A percentile compares a stretch with the other conserved stretches of the same genome.
These are phyloP conservation scores for Vaccinium macrocarpon DNA, from an alignment of 148 eudicot genomes.

Conservation along the genomic window DNA sequence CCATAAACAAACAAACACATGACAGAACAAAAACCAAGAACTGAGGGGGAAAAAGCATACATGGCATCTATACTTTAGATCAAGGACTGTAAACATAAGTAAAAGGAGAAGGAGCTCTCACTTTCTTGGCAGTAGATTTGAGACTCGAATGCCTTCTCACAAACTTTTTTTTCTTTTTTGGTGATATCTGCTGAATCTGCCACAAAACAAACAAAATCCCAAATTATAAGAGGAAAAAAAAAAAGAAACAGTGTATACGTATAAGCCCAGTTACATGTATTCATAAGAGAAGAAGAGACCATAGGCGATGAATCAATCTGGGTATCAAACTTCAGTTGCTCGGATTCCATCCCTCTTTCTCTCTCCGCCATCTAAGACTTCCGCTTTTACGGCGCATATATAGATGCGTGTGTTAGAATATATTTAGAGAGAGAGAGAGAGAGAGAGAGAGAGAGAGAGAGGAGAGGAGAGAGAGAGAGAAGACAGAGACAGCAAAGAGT, in stretches of 20 bases:
- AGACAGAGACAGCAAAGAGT: not conserved
- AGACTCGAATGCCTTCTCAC: slow-evolving; percentile 11
- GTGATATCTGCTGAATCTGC: slow-evolving; percentile 4
- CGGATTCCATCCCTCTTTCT: not conserved
- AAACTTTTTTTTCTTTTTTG: slow-evolving; percentile 6
- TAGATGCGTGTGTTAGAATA: not conserved
- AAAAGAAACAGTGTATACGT: not conserved
- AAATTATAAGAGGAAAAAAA: not conserved
- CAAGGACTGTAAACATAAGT: not conserved
- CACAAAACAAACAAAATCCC: not conserved
- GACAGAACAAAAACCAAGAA: not conserved
- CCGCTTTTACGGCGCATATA: not conserved
- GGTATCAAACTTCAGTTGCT: not conserved
- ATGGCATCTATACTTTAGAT: not conserved
- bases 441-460: not conserved
- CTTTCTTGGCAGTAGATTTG: slow-evolving; percentile 25
- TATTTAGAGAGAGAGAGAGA: not conserved
- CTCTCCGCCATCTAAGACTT: slow-evolving; percentile 13
- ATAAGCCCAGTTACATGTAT: not conserved
- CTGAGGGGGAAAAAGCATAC: not conserved
- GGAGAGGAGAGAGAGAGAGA: not conserved
- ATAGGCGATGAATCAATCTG: slow-evolving; percentile 10
- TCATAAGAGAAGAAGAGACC: slow-evolving; percentile 12
- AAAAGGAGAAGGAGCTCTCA: slow-evolving; percentile 8
- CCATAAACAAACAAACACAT: too few species aligned